A percentile compares a stretch with the other conserved stretches of the same genome.
phyloP scores from a whole-genome alignment of 2,329 filamentous ascomycete genomes.

The Pleurostoma richardsiae region DNA sequence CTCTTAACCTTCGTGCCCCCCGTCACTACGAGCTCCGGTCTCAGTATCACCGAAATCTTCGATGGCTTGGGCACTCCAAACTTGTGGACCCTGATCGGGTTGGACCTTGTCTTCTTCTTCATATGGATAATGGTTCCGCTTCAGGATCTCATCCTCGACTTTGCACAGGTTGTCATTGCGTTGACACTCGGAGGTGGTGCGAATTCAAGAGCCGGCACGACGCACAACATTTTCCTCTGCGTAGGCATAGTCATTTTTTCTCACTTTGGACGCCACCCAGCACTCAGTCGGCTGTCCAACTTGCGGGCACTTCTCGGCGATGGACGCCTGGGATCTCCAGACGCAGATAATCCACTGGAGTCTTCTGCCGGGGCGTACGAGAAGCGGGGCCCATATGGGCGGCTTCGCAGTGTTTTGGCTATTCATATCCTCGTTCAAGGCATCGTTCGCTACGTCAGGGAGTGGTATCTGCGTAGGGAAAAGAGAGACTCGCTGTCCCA shows the following conservation, averaged over 20 bases:
- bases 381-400: slow-evolving; percentile 56
- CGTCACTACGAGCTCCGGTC: slow-evolving; percentile 68
- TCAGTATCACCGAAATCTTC: slow-evolving; percentile 87
- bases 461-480: slow-evolving; percentile 61
- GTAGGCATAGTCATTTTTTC: slow-evolving; percentile 60
- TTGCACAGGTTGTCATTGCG: slow-evolving; percentile 90
- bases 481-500: slow-evolving; percentile 45
- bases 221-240: slow-evolving; percentile 67
- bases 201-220: slow-evolving; percentile 61
- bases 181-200: slow-evolving; percentile 83
- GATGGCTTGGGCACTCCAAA: slow-evolving; percentile 84
- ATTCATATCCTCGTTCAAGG: slow-evolving; percentile 74
- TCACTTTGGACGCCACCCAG: slow-evolving; percentile 39
- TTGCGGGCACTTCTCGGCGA: slow-evolving; percentile 20
- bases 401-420: slow-evolving; percentile 64
- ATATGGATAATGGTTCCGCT: slow-evolving; percentile 84
- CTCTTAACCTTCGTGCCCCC: slow-evolving; percentile 89
- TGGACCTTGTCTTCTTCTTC: slow-evolving; percentile 77
- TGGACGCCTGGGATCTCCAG: slow-evolving; percentile 27
- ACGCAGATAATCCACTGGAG: slow-evolving; percentile 44
- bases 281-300: slow-evolving; percentile 41
- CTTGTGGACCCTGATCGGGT: slow-evolving; percentile 74
- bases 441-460: slow-evolving; percentile 63
- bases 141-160: slow-evolving; percentile 82
- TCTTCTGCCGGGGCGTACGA: slow-evolving; percentile 41